phyloP scores from a whole-genome alignment of 75 land plant species.

The Sequoia sempervirens region DNA sequence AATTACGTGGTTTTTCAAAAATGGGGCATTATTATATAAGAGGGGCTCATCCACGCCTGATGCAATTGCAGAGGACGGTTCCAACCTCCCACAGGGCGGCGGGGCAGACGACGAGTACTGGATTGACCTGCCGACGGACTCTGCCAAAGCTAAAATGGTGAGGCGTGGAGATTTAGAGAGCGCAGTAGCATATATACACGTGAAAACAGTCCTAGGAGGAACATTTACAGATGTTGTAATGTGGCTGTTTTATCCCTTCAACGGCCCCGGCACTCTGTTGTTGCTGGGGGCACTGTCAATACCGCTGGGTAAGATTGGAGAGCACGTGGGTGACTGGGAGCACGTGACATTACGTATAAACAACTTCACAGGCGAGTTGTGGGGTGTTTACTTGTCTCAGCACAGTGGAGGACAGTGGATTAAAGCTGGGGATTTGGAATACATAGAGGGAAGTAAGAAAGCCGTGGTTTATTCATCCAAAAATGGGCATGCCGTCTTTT shows the following conservation, averaged over 20 bases:
- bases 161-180: conserved; percentile 46
- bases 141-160: conserved; percentile 27
- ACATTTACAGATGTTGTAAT: conserved; percentile 62
- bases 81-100: conserved; percentile 41
- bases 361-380: conserved; percentile 62
- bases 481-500: conserved; percentile 56
- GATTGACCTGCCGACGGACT: conserved; percentile 59
- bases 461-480: conserved; percentile 44
- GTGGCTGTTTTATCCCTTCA: conserved; percentile 40
- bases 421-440: conserved; percentile 47
- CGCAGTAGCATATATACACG: conserved; percentile 48
- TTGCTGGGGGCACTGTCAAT: no score
- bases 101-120: conserved; percentile 59
- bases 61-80: no score
- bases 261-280: no score
- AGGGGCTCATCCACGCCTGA: no score
- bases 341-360: conserved; percentile 62
- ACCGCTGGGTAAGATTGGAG: no score
- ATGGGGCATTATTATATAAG: conserved; percentile 16
- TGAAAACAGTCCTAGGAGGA: conserved; percentile 63
- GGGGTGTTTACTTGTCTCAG: conserved; percentile 49
- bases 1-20: conserved; percentile 62
- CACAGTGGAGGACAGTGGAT: conserved; percentile 71
- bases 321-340: conserved; percentile 55
- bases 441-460: conserved; percentile 26